These are phyloP conservation scores for Canavalia gladiata DNA, from an alignment of 306 rosid genomes.

Conservation along the genomic window DNA sequence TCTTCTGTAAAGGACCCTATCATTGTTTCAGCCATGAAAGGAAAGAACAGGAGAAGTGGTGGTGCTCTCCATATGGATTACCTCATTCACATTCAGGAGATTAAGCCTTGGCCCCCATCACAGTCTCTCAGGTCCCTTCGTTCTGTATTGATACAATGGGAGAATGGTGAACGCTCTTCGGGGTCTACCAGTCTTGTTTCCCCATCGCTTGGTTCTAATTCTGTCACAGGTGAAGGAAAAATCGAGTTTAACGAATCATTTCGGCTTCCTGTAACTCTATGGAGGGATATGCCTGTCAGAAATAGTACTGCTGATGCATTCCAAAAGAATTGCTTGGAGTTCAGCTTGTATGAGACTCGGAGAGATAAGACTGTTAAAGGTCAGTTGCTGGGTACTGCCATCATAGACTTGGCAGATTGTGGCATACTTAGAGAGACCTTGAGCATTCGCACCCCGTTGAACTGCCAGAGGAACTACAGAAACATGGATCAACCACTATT, in stretches of 20 bases:
- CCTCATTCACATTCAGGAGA: constrained; percentile 76
- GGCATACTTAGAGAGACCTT: constrained; percentile 74
- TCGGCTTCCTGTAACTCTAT: constrained; percentile 73
- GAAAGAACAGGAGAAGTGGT: constrained; percentile 71
- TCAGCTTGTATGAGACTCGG: constrained; percentile 84
- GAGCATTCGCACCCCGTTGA: constrained; percentile 66
- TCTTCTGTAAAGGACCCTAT: constrained; percentile 29
- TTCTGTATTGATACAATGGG: constrained; percentile 92
- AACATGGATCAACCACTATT: constrained; percentile 83
- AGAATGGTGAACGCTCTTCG: constrained; percentile 80
- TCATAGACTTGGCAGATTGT: constrained; percentile 83
- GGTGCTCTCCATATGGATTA: constrained; percentile 66
- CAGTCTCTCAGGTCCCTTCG: constrained; percentile 79
- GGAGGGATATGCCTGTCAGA: constrained; percentile 76
- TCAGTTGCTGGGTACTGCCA: constrained; percentile 85
- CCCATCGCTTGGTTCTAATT: constrained; percentile 75
- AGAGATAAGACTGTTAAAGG: constrained; percentile 85
- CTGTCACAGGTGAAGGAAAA: constrained; percentile 78
- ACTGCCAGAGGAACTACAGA: constrained; percentile 84
- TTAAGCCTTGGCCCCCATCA: constrained; percentile 98
- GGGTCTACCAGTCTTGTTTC: constrained; percentile 81
- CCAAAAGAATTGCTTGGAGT: constrained; percentile 85
- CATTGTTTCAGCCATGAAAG: constrained; percentile 64
- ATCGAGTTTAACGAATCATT: constrained; percentile 85
- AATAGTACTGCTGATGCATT: constrained; percentile 68